Base-by-base conservation (phyloP, 2,329 filamentous ascomycete genomes). In the Alternaria atra region DNA sequence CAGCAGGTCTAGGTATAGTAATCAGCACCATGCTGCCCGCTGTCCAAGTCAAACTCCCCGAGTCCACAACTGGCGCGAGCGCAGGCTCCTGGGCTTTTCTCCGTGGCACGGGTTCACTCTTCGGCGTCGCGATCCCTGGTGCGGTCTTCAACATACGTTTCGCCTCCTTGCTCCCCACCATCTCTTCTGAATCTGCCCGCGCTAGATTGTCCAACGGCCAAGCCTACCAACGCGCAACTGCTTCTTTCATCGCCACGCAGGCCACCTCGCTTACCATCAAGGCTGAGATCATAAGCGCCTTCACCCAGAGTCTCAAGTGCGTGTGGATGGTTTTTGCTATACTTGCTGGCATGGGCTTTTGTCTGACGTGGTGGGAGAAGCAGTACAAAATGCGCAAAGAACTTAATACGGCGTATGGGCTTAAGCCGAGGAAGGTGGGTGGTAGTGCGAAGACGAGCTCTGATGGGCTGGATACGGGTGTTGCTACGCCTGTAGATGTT, bases 351-450 rank as follows among this genome's bases (percentile, higher is more conserved):
- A 25, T 79, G 5, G 74, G 72, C 1, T 79, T 82, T 23, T 29
- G 76, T 4, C 32, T 79, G 15, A 73, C 71, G 1, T 78, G 77
- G 17, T 64, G 74, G 1, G 77, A 79, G 62, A 75, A 76, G 51
- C 71, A 80, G 58, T 61, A 81, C 13, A 71, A 76, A 63, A 67
- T 82, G 65, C 67, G 79, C 40, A 76, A 72, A 12, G 73, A 77
- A 17, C 64, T 82, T 37, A 74, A 81, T 46, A 82, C 79, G 0
- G 73, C 77, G 15, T 82, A 75, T 66, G 80, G 80, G 1, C 63
- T 82, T 4, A 75, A 79, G 60, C 56, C 60, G 9, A 52, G 56
- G 20, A 68, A 69, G 52, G 23, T 17, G 20, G 32, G 23, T 1
- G 43, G 32, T 3, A 23, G 29, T 9, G 29, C 44, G 9, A 17